A percentile compares a stretch with the other conserved stretches of the same genome.
These are phyloP conservation scores for Thinopyrum elongatum DNA, from an alignment of 176 grass and related monocot genomes.

Conservation along the genomic window DNA sequence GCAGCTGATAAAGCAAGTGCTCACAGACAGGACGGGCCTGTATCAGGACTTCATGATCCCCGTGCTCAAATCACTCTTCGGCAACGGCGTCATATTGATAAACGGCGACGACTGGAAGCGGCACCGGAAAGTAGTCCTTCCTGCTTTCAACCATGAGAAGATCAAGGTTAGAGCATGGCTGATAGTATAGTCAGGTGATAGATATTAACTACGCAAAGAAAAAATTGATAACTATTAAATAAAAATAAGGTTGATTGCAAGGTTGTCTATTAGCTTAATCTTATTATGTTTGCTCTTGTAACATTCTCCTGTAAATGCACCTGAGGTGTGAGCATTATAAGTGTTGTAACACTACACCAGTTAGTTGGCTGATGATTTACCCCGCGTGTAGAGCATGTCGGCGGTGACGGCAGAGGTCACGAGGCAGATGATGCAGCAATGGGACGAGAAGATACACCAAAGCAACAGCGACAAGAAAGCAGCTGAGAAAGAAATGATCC, in stretches of 20 bases:
- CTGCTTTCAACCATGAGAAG: constrained; percentile 55
- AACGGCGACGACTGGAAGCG: constrained; percentile 53
- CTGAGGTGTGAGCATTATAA: too few relatives aligned
- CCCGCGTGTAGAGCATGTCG: not conserved
- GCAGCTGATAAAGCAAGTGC: constrained; percentile 48
- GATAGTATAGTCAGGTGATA: not conserved
- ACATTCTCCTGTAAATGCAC: too few relatives aligned
- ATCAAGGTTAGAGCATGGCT: constrained; percentile 35
- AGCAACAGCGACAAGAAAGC: not conserved
- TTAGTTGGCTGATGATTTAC: too few relatives aligned
- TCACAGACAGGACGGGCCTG: constrained; percentile 46
- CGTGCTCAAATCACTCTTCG: constrained; percentile 10
- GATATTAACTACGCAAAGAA: not conserved
- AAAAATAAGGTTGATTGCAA: too few relatives aligned
- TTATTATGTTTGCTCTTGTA: too few relatives aligned
- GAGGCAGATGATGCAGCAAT: not conserved
- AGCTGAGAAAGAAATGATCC: constrained; percentile 33
- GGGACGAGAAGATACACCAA: not conserved
- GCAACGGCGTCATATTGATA: constrained; percentile 32
- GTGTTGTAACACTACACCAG: too few relatives aligned
- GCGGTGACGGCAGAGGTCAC: constrained; percentile 32
- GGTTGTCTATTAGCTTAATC: too few relatives aligned
- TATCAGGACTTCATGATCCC: constrained; percentile 34
- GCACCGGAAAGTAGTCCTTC: constrained; percentile 48
- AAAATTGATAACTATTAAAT: too few relatives aligned